phyloP scores from a whole-genome alignment of 2,329 filamentous ascomycete species.

The Calonectria pauciramosa region DNA sequence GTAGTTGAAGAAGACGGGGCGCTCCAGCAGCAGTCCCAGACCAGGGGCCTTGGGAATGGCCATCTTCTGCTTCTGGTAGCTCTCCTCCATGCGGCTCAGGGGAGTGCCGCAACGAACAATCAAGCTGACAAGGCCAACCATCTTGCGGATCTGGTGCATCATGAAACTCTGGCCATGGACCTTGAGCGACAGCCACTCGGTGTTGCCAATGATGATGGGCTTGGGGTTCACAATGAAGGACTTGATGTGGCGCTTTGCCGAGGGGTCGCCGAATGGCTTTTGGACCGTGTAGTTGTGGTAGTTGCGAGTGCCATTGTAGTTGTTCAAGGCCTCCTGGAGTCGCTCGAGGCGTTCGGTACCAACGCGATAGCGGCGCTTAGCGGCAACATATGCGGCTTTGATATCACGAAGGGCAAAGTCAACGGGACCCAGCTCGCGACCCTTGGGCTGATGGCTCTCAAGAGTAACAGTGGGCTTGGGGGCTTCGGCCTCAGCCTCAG shows the following conservation, averaged over 20 bases:
- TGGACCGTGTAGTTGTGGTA: constrained; percentile 99
- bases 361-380: constrained; percentile 89
- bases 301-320: constrained; percentile 88
- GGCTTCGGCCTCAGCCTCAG: constrained; percentile 41
- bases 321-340: constrained; percentile 80
- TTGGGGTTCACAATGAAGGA: constrained; percentile 84
- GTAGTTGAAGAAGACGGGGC: constrained; percentile 92
- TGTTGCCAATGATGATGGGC: constrained; percentile 89
- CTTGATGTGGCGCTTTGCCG: constrained; percentile 91
- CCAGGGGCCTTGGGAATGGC: constrained; percentile 95
- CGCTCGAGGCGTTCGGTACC: constrained; percentile 77
- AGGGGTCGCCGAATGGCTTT: constrained; percentile 84
- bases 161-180: constrained; percentile 99
- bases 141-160: constrained; percentile 99
- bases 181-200: constrained; percentile 95
- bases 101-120: constrained; percentile 88
- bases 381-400: constrained; percentile 84
- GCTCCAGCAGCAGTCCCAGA: constrained; percentile 87
- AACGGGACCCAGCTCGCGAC: constrained; percentile 64
- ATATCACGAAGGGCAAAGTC: constrained; percentile 79
- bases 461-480: constrained; percentile 41
- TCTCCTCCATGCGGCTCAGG: constrained; percentile 77
- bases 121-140: constrained; percentile 93
- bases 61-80: constrained; percentile 79
- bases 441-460: constrained; percentile 54